Percentiles rank a stretch among this genome's conserved stretches.
Evolutionary conservation across 352 stramenopile genomes (phyloP).

Genomic region (Phytophthora europaea): DNA sequence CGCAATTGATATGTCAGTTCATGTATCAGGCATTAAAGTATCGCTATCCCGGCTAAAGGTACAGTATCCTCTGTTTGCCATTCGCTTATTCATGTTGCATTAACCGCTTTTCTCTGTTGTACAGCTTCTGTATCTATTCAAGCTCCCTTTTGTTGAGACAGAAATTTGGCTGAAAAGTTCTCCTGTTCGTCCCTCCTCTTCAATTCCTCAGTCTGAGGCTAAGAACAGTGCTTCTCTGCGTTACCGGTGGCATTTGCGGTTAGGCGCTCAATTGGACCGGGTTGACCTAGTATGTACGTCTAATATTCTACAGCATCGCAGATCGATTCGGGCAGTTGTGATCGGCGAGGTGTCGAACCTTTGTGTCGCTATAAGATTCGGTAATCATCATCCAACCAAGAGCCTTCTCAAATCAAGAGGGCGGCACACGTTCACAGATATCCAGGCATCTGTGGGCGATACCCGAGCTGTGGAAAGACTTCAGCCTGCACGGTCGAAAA

Average conservation of each 20-base stretch:
- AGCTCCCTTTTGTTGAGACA: conserved; percentile 34
- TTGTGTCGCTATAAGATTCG: conserved; percentile 43
- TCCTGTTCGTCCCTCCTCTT: neutral
- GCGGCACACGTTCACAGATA: conserved; percentile 41
- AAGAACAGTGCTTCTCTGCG: neutral
- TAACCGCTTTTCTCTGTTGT: conserved; percentile 22
- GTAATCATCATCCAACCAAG: conserved; percentile 53
- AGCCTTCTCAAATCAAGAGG: conserved; percentile 7
- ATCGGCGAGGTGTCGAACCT: conserved; percentile 26
- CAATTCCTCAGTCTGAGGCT: neutral
- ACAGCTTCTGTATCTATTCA: conserved; percentile 57
- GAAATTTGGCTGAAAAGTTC: conserved; percentile 1
- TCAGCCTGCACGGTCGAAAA: conserved; percentile 12
- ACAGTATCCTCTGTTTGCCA: conserved; percentile 4
- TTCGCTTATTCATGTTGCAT: neutral
- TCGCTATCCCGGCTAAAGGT: conserved; percentile 51
- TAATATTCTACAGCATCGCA: conserved; percentile 29
- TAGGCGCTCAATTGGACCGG: conserved; percentile 45
- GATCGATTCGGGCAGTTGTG: conserved; percentile 19
- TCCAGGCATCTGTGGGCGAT: conserved; percentile 51
- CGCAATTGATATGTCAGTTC: conserved; percentile 27
- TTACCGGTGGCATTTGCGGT: conserved; percentile 36
- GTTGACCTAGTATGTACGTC: conserved; percentile 26
- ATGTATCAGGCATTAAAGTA: conserved; percentile 30
- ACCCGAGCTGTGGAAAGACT: conserved; percentile 47